Evolutionary conservation across 78 protist genomes (phyloP).

Genomic region (Dictyostelium capitatum): DNA sequence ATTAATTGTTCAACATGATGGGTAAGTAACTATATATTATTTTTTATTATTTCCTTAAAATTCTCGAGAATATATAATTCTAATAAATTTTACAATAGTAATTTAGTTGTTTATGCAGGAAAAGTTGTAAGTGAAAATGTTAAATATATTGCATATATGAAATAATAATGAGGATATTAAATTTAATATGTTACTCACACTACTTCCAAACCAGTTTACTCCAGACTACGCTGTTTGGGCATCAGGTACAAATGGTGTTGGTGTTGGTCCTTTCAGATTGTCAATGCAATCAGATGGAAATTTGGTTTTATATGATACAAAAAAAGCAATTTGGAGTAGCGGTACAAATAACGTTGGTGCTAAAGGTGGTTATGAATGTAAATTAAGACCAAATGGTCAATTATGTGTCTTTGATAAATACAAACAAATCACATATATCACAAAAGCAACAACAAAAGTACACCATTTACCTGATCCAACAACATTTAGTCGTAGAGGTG

Average conservation of each 20-base stretch:
- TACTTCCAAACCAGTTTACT: too few relatives aligned
- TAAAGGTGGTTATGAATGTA: not conserved
- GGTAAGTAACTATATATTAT: too few relatives aligned
- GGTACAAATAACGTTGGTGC: not conserved
- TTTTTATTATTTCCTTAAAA: too few relatives aligned
- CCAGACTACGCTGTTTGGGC: too few relatives aligned
- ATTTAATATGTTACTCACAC: too few relatives aligned
- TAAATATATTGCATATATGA: not conserved
- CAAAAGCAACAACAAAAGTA: not conserved
- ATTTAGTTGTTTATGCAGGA: constrained; percentile 48
- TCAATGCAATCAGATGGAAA: constrained; percentile 32
- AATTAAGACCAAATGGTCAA: not conserved
- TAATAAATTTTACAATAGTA: too few relatives aligned
- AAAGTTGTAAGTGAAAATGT: not conserved
- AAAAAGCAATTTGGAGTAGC: not conserved
- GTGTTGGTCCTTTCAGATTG: constrained; percentile 24
- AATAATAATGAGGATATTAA: too few relatives aligned
- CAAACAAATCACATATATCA: not conserved
- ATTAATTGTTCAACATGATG: constrained; percentile 30
- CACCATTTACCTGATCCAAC: not conserved
- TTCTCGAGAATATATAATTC: too few relatives aligned
- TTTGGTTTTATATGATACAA: constrained; percentile 32
- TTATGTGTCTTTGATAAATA: not conserved
- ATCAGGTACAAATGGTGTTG: not conserved
- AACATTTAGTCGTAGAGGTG: not conserved